A percentile compares a stretch with the other conserved stretches of the same genome.
phyloP scores from a whole-genome alignment of 495 filamentous ascomycete genomes.

The Oidiodendron maius region DNA sequence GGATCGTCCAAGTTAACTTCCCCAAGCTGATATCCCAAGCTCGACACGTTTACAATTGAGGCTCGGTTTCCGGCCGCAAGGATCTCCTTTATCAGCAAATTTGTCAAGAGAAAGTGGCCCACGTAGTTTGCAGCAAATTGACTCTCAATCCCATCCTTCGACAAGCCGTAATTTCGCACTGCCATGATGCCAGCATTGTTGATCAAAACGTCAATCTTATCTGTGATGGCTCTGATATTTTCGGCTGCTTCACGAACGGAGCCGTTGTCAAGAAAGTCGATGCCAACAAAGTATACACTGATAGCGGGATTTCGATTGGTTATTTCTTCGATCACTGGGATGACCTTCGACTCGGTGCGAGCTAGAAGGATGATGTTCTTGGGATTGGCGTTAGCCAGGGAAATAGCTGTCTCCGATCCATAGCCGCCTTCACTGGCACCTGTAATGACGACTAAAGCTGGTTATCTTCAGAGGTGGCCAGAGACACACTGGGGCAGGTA shows the following conservation, averaged over 20 bases:
- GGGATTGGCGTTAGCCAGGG: constrained; percentile 38
- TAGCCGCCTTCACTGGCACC: no score
- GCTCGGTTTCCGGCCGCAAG: constrained; percentile 25
- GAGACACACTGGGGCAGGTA: no score
- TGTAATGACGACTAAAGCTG: no score
- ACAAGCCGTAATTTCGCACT: constrained; percentile 19
- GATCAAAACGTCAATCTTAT: constrained; percentile 55
- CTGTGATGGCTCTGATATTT: constrained; percentile 28
- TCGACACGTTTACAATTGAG: constrained; percentile 41
- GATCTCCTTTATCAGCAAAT: constrained; percentile 40
- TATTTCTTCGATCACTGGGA: constrained; percentile 30
- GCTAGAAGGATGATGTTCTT: constrained; percentile 34
- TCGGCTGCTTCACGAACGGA: constrained; percentile 37
- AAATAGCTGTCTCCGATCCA: no score
- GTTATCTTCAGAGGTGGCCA: no score
- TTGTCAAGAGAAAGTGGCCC: constrained; percentile 55
- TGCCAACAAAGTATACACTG: constrained; percentile 29
- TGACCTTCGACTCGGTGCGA: constrained; percentile 31
- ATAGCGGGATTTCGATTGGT: constrained; percentile 30
- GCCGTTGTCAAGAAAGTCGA: constrained; percentile 39
- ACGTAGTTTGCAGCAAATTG: constrained; percentile 55
- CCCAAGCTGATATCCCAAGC: constrained; percentile 22
- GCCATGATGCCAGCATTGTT: constrained; percentile 51
- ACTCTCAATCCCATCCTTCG: constrained; percentile 37
- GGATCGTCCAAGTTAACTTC: not conserved